A percentile compares a stretch with the other conserved stretches of the same genome.
Evolutionary conservation across 2,329 filamentous ascomycete genomes (phyloP).

Genomic region (Aspergillus ochraceus): DNA sequence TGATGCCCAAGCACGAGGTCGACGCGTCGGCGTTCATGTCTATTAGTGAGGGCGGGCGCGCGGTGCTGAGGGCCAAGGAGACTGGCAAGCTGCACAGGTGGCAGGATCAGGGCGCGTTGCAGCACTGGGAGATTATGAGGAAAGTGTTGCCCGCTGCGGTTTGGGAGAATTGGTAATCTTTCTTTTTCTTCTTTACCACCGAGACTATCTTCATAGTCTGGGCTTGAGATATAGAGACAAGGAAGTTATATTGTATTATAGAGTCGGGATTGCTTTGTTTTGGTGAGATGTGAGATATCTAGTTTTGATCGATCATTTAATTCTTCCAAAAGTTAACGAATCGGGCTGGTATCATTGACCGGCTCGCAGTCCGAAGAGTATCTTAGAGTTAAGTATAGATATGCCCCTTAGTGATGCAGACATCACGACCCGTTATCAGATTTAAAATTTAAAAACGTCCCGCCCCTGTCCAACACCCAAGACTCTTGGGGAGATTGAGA

Average conservation of each 20-base stretch:
- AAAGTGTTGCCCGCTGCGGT: constrained; percentile 72
- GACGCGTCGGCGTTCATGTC: constrained; percentile 39
- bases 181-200: too few species aligned
- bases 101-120: constrained; percentile 73
- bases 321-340: too few species aligned
- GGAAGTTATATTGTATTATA: not conserved
- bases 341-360: too few species aligned
- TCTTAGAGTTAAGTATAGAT: too few species aligned
- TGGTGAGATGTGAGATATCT: not conserved
- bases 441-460: too few species aligned
- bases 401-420: too few species aligned
- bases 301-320: not conserved
- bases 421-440: too few species aligned
- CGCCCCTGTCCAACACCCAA: too few species aligned
- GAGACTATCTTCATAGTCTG: too few species aligned
- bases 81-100: constrained; percentile 67
- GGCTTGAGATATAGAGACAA: too few species aligned
- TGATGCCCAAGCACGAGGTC: constrained; percentile 73
- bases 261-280: not conserved
- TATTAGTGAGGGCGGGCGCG: constrained; percentile 46
- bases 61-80: constrained; percentile 49
- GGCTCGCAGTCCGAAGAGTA: too few species aligned
- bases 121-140: constrained; percentile 93
- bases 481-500: too few species aligned
- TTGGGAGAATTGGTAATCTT: constrained; percentile 78